Evolutionary conservation across 2,329 filamentous ascomycete species (phyloP), one percentile per base, ranked within the genome.

Genomic region (Cladobotryum protrusum): DNA sequence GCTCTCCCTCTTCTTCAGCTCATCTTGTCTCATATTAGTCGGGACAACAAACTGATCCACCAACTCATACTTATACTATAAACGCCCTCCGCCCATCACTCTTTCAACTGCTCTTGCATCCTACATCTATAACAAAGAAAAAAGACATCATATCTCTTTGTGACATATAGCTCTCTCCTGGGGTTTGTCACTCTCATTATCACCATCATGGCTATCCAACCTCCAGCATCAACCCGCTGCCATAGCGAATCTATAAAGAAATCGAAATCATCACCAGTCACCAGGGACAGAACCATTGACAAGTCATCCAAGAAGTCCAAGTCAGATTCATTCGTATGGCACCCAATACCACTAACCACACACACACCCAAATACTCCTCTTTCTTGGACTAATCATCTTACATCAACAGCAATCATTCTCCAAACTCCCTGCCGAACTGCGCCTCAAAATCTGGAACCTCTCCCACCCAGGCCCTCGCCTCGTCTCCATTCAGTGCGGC

Each of bases 391-490:
- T 29, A 29, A 29, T 9, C 3, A 29, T 29, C 24, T 29, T 9
- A 8, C 24, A n/a, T n/a, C n/a, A 29, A 29, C 24, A 77, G 75
- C 66, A 62, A 42, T 57, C 63, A 44, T 77, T 77, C 54, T 52
- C 64, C 15, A 60, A 58, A 39, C 71, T 77, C 1, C 75, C 75
- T 1, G 57, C 67, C 12, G 75, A 77, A 56, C 61, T 77, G 14
- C 72, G 75, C 11, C 61, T 76, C 19, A 71, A 67, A 49, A 73
- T 77, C 44, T 77, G 75, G 75, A 63, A 63, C 37, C 64, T 71
- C 55, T 75, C 67, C 56, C 60, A 74, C 15, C 70, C 72, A 1
- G 57, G 60, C 13, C 60, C 68, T 11, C 72, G 74, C 32, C 62
- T 77, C 44, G 69, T 77, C 20, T 66, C 72, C 2, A 61, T 76